Base-by-base conservation (phyloP, 495 filamentous ascomycete species). In the Endocarpon pusillum region DNA sequence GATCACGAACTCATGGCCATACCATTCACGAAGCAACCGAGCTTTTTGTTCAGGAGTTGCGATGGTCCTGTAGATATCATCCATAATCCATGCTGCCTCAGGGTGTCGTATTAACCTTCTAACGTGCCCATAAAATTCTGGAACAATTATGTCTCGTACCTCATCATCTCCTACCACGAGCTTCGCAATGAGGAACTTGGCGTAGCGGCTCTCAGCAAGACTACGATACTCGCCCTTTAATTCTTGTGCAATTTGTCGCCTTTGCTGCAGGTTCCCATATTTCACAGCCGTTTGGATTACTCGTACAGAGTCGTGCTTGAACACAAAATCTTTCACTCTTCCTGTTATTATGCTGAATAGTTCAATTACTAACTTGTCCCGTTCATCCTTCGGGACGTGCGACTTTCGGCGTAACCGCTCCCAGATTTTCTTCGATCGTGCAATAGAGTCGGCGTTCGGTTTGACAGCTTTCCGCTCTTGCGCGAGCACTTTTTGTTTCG, bases 291-390 rank as follows among this genome's bases (percentile, higher is more conserved):
- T 93, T 61, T 99, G 91, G 19, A 99, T 73, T 29, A 93, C 81
- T 34, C 91, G 69, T 17, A 93, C 89, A 7, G 85, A 81, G 47
- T 99, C 91, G 53, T 99, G 91, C 64, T 96, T 99, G 61, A 99
- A 79, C 17, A 94, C 87, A 40, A 94, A 92, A 32, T 94, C 91
- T 49, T 82, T 83, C 44, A 96, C 75, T 12, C 75, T 67, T 15
- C 84, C 85, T 4, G 78, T 91, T 46, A 94, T 78, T 43, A 96
- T 86, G 32, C 73, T 70, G 52, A 85, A 94, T 4, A 96, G 66
- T 61, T 96, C 86, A 16, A 70, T 69, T 21, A 96, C 77, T 14
- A 96, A 68, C 51, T 75, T 67, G 52, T 87, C 80, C 34, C 91
- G 66, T 54, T 96, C 83, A 25, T 84, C 80, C 36, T 67, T 64